Percentiles rank a stretch among this genome's conserved stretches.
These are phyloP conservation scores for Corynespora cassiicola DNA, from an alignment of 2,329 filamentous ascomycete species.

Conservation along the genomic window DNA sequence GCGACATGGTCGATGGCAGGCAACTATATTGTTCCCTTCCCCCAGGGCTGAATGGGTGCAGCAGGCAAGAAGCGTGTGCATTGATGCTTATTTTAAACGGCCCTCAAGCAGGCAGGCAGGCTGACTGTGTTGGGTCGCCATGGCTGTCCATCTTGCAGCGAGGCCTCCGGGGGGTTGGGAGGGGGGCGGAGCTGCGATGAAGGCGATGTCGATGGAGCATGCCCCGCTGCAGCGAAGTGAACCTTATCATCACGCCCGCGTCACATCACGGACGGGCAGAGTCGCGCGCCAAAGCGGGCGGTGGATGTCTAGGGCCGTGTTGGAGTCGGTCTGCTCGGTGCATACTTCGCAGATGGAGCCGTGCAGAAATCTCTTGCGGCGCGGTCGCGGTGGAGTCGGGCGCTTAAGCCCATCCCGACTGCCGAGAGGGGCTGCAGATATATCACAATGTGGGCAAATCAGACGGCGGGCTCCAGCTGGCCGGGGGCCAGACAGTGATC, in stretches of 20 bases:
- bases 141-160: no score
- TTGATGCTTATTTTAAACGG: slow-evolving; percentile 9
- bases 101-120: no score
- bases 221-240: background rate
- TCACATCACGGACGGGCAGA: slow-evolving; percentile 9
- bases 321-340: slow-evolving; percentile 1
- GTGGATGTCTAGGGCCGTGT: background rate
- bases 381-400: slow-evolving; percentile 26
- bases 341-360: background rate
- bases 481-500: slow-evolving; percentile 24
- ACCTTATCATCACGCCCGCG: slow-evolving; percentile 8
- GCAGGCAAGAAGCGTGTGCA: background rate
- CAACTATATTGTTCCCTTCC: slow-evolving; percentile 12
- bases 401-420: slow-evolving; percentile 32
- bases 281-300: slow-evolving; percentile 4
- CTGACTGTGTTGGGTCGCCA: slow-evolving; percentile 14
- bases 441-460: slow-evolving; percentile 33
- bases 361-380: no score
- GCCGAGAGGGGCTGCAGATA: slow-evolving; percentile 25
- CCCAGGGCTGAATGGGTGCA: slow-evolving; percentile 10
- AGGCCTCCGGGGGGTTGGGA: background rate
- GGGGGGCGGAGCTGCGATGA: background rate
- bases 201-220: background rate
- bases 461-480: slow-evolving; percentile 11
- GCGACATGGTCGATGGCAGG: slow-evolving; percentile 5